Evolutionary conservation across 139 green algal genomes (phyloP), one percentile per base, ranked within the genome.

Genomic region (Chlorella sp.): DNA sequence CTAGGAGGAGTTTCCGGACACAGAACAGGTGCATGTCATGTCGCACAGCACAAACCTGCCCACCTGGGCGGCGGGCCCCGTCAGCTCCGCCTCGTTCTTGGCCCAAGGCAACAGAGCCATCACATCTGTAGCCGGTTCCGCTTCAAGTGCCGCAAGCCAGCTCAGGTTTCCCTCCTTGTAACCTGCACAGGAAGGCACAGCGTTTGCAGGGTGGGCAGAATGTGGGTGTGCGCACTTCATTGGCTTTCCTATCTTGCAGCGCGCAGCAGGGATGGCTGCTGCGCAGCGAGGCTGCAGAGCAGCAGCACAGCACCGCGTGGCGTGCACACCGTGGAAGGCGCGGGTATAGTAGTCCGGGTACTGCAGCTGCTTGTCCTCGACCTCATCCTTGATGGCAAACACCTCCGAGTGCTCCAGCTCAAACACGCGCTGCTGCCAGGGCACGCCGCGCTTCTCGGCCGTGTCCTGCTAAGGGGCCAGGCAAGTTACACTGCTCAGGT

Each of bases 341-440:
- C 90, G 72, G 0, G 90, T 85, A 86, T 96, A 97, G 87, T 97
- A 97, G 65, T 77, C 58, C 0, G 94, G 94, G 87, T 96, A 97
- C 32, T 24, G 1, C 3, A 95, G 26, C n/a, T 36, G 20, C 17
- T 67, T 62, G 67, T 94, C 56, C 82, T 94, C 90, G 1, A 95
- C 24, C 80, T 94, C 77, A 16, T 83, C 56, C 70, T 91, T 85
- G 0, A 56, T 65, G 24, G 88, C 34, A 40, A 48, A 76, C 73
- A 91, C 74, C 74, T 58, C 41, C 32, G 75, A 81, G 62, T 43
- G 78, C 58, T 87, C 44, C 54, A 93, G 72, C 32, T 74, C 32
- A 1, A 30, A 7, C 11, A 94, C 90, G 43, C 84, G 85, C 0
- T 34, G 48, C 48, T 87, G 73, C 92, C 92, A 95, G n/a, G 78